These are phyloP conservation scores for Pueraria montana DNA, from an alignment of 306 rosid species.

Conservation along the genomic window DNA sequence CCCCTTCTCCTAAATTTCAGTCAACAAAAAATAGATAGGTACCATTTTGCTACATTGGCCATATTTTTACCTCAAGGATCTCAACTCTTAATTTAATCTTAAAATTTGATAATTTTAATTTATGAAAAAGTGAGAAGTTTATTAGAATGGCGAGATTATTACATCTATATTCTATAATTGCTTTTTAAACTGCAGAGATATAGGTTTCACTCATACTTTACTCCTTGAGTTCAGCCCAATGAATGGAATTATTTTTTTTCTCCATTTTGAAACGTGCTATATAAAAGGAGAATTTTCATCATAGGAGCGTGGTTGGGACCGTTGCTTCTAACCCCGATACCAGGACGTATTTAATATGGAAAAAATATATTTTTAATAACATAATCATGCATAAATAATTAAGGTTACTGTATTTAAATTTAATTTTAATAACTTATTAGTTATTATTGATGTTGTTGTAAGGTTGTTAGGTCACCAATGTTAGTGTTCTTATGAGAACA, in stretches of 20 bases:
- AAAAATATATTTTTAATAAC: background rate
- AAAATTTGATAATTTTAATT: too few relatives aligned
- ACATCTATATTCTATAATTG: too few relatives aligned
- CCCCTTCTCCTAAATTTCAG: too few relatives aligned
- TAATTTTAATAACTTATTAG: background rate
- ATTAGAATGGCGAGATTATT: too few relatives aligned
- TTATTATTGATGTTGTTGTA: background rate
- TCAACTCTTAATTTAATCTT: background rate
- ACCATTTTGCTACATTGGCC: background rate
- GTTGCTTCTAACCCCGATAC: background rate
- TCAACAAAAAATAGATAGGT: background rate
- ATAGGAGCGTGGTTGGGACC: slow-evolving; percentile 23
- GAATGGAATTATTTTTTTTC: background rate
- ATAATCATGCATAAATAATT: background rate
- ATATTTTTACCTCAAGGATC: background rate
- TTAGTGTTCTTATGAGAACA: background rate
- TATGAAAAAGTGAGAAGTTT: too few relatives aligned
- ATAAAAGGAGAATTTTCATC: background rate
- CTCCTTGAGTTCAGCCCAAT: background rate
- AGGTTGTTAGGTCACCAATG: background rate
- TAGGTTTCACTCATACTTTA: background rate
- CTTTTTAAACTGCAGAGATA: too few relatives aligned
- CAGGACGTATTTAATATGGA: background rate
- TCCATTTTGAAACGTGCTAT: background rate
- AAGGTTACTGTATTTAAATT: background rate